Percentiles rank a stretch among this genome's conserved stretches.
Evolutionary conservation across 345 rosid species (phyloP).

Genomic region (Gossypium herbaceum): DNA sequence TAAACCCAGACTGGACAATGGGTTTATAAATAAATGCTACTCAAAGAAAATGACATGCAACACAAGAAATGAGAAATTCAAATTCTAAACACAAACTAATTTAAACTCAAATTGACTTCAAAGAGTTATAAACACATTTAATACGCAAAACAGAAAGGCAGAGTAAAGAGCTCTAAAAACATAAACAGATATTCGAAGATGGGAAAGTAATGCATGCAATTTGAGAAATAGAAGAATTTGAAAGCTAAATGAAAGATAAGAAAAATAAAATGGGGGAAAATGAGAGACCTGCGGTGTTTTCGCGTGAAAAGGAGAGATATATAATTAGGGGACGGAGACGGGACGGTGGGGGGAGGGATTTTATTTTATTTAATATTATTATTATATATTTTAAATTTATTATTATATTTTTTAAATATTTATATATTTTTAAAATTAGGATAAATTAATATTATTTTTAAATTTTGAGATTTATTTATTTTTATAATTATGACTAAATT

Average conservation of each 20-base stretch:
- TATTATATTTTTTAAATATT: too few relatives aligned
- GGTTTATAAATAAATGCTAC: background rate
- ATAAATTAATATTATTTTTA: too few relatives aligned
- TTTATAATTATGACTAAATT: too few relatives aligned
- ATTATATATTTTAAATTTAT: too few relatives aligned
- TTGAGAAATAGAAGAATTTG: background rate
- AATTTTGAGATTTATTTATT: too few relatives aligned
- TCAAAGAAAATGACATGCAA: conserved; percentile 9
- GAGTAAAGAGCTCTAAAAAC: background rate
- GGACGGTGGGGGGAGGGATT: too few relatives aligned
- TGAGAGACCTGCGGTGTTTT: conserved; percentile 14
- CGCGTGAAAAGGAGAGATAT: conserved; percentile 19
- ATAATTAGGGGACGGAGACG: too few relatives aligned
- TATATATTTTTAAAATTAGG: too few relatives aligned
- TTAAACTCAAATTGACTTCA: background rate
- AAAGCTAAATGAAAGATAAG: background rate
- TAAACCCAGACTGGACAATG: background rate
- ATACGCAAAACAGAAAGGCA: background rate
- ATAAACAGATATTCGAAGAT: background rate
- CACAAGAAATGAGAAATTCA: background rate
- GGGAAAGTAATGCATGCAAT: conserved; percentile 7
- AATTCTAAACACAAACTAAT: background rate
- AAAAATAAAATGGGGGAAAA: background rate
- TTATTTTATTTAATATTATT: too few relatives aligned
- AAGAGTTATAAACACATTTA: background rate